These are phyloP conservation scores for Tylopilus vinaceipallidus DNA, from an alignment of 768 basidiomycete genomes.

Conservation along the genomic window DNA sequence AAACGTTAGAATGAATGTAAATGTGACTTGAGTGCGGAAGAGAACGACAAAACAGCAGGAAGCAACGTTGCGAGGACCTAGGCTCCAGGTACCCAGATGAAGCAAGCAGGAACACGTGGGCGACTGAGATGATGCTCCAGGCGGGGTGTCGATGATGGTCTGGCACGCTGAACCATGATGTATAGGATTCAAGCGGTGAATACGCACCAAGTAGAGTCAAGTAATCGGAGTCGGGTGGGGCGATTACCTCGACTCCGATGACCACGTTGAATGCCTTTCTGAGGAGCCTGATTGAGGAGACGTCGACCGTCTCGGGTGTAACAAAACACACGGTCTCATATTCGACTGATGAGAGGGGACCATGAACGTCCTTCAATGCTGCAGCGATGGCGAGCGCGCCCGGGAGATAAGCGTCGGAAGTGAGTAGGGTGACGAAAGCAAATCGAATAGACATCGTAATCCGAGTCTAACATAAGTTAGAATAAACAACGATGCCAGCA, in stretches of 20 bases:
- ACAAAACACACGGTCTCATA: conserved; percentile 85
- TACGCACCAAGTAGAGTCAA: conserved; percentile 77
- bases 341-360: conserved; percentile 39
- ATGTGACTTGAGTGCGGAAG: not conserved
- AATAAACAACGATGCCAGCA: not conserved
- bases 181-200: conserved; percentile 6
- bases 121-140: conserved; percentile 8
- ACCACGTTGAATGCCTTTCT: conserved; percentile 81
- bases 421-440: conserved; percentile 91
- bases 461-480: conserved; percentile 18
- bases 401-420: conserved; percentile 89
- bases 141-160: conserved; percentile 1
- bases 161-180: conserved; percentile 2
- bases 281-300: conserved; percentile 74
- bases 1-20: conserved; percentile 11
- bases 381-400: conserved; percentile 87
- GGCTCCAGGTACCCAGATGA: conserved; percentile 8
- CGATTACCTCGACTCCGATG: conserved; percentile 89
- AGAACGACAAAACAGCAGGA: conserved; percentile 14
- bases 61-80: conserved; percentile 18
- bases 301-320: conserved; percentile 90
- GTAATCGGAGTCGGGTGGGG: conserved; percentile 60
- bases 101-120: conserved; percentile 10
- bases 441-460: conserved; percentile 58
- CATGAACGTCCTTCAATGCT: conserved; percentile 78